Percentiles rank a stretch among this genome's conserved stretches.
These are phyloP conservation scores for Chalaropsis thielavioides DNA, from an alignment of 2,329 filamentous ascomycete genomes.

Conservation along the genomic window DNA sequence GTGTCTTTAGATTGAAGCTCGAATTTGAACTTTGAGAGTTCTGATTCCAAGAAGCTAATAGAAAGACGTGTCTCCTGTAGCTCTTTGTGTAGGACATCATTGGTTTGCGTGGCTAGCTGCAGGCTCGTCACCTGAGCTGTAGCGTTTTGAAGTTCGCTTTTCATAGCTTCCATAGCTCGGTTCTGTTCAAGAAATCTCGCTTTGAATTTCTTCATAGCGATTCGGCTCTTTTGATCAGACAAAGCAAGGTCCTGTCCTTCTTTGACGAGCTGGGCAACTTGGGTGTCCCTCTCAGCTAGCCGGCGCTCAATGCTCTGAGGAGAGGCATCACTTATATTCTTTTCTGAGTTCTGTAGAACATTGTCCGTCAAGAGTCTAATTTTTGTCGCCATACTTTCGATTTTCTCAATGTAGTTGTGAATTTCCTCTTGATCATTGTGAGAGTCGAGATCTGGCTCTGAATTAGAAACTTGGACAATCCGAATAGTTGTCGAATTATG, in stretches of 20 bases:
- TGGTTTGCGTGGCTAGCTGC: slow-evolving; percentile 31
- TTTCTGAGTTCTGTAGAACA: slow-evolving; percentile 59
- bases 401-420: slow-evolving; percentile 57
- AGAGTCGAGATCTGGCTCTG: not conserved
- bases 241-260: slow-evolving; percentile 82
- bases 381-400: slow-evolving; percentile 85
- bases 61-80: slow-evolving; percentile 19
- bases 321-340: slow-evolving; percentile 46
- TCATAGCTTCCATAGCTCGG: slow-evolving; percentile 46
- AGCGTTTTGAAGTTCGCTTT: slow-evolving; percentile 25
- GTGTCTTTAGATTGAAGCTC: slow-evolving; percentile 50
- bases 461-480: not conserved
- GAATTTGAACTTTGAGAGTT: slow-evolving; percentile 43
- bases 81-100: slow-evolving; percentile 42
- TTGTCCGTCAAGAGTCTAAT: slow-evolving; percentile 75
- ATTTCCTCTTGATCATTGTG: slow-evolving; percentile 71
- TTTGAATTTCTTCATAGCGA: slow-evolving; percentile 68
- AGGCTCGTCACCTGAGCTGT: not conserved
- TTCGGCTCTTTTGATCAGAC: slow-evolving; percentile 70
- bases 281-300: slow-evolving; percentile 77
- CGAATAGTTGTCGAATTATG: not conserved
- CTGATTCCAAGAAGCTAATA: slow-evolving; percentile 23
- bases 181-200: slow-evolving; percentile 51
- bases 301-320: slow-evolving; percentile 59
- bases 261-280: slow-evolving; percentile 77